Conservation (phyloP, 257 asterid genomes). For the Ilex asprella region DNA sequence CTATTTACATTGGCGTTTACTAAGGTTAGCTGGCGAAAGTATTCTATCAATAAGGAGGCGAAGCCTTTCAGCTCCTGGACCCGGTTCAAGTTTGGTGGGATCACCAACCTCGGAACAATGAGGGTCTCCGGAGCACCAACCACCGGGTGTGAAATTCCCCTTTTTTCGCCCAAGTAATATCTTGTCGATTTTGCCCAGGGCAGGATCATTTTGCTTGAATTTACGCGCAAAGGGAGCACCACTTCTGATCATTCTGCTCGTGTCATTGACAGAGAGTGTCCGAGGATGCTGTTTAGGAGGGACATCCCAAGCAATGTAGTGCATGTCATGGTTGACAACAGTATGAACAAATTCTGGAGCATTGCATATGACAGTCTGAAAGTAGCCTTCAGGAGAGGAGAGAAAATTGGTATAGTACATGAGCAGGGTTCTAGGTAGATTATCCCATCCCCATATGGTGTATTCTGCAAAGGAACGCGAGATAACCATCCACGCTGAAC, state of each 20-base stretch:
- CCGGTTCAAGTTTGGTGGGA: conserved; percentile 44
- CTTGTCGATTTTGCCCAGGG: conserved; percentile 57
- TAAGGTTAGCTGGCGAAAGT: conserved; percentile 22
- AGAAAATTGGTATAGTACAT: conserved; percentile 91
- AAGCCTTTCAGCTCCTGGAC: conserved; percentile 68
- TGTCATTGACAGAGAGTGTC: conserved; percentile 53
- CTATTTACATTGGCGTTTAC: conserved; percentile 40
- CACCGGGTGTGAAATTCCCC: conserved; percentile 77
- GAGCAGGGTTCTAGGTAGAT: conserved; percentile 85
- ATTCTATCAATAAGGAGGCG: conserved; percentile 43
- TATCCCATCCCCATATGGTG: conserved; percentile 93
- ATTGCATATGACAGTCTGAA: conserved; percentile 84
- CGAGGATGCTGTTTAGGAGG: conserved; percentile 93
- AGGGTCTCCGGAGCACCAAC: conserved; percentile 76
- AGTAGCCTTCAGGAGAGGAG: conserved; percentile 92
- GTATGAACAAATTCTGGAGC: conserved; percentile 67
- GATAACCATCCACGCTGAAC: conserved; percentile 94
- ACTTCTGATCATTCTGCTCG: conserved; percentile 51
- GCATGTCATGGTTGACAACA: conserved; percentile 89
- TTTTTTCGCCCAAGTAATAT: conserved; percentile 53
- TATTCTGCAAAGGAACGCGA: conserved; percentile 79
- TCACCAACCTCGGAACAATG: conserved; percentile 65
- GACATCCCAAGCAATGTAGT: conserved; percentile 76
- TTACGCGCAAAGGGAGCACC: conserved; percentile 89
- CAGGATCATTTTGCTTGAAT: conserved; percentile 47